These are phyloP conservation scores for Fomitopsis pinicola DNA, from an alignment of 1,284 basidiomycete species.

Conservation along the genomic window DNA sequence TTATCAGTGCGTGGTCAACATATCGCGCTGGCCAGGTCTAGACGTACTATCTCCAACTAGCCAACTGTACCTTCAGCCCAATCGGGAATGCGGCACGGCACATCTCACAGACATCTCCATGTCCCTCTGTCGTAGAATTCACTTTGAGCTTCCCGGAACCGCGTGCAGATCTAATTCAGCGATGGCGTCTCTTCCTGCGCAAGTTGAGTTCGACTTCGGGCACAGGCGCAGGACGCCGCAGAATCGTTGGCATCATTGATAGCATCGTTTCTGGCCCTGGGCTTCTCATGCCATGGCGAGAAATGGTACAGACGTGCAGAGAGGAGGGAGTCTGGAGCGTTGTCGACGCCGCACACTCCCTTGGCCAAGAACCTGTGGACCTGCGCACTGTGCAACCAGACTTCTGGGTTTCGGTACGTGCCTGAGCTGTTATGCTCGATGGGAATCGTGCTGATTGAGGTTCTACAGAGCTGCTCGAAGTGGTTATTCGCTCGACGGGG, in stretches of 20 bases:
- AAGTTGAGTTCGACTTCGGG: not conserved
- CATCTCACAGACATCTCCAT: not conserved
- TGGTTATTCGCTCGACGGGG: conserved; percentile 74
- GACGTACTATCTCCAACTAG: too few species aligned
- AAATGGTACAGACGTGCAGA: conserved; percentile 61
- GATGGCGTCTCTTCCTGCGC: not conserved
- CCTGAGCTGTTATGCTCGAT: too few species aligned
- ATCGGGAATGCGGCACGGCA: not conserved
- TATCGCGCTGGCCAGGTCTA: not conserved
- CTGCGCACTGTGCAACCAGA: conserved; percentile 56
- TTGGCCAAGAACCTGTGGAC: conserved; percentile 53
- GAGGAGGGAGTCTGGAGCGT: conserved; percentile 62
- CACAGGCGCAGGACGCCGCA: conserved; percentile 14
- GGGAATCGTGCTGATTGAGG: not conserved
- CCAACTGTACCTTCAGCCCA: not conserved
- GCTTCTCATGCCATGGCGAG: conserved; percentile 70
- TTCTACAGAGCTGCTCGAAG: conserved; percentile 62
- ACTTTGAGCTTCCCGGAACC: not conserved
- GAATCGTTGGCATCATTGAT: conserved; percentile 73
- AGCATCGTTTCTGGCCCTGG: conserved; percentile 68
- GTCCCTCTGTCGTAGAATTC: not conserved
- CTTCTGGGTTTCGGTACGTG: conserved; percentile 61
- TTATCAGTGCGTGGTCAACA: conserved; percentile 31
- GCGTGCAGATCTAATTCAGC: not conserved
- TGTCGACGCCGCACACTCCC: conserved; percentile 73